phyloP scores from a whole-genome alignment of 768 basidiomycete species.

The Suillus occidentalis region DNA sequence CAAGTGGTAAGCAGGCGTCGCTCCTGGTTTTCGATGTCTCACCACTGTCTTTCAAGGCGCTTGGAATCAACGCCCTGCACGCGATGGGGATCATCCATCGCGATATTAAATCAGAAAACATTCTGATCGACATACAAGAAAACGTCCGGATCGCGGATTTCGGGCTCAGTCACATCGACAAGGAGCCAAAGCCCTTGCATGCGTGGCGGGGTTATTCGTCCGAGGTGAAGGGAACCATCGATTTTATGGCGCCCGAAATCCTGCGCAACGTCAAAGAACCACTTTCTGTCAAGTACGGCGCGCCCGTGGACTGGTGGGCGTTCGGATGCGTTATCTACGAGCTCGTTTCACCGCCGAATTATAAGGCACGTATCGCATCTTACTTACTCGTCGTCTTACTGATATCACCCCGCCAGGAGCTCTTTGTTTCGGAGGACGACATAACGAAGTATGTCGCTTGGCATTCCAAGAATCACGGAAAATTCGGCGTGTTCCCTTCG shows the following conservation, averaged over 20 bases:
- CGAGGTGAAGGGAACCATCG: conserved; percentile 35
- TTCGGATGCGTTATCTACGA: conserved; percentile 43
- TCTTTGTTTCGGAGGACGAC: conserved; percentile 30
- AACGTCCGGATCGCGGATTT: conserved; percentile 46
- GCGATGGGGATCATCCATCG: conserved; percentile 64
- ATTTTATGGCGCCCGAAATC: conserved; percentile 45
- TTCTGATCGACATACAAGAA: conserved; percentile 49
- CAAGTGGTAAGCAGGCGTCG: conserved; percentile 35
- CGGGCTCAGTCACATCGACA: conserved; percentile 33
- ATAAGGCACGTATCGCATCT: conserved; percentile 21
- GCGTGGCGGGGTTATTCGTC: conserved; percentile 17
- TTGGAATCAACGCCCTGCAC: conserved; percentile 47
- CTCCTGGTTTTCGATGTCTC: not conserved
- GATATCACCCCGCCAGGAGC: conserved; percentile 22
- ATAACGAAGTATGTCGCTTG: conserved; percentile 24
- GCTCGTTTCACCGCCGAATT: conserved; percentile 27
- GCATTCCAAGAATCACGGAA: conserved; percentile 10
- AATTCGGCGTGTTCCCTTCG: conserved; percentile 20
- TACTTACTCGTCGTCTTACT: not conserved
- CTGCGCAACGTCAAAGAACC: conserved; percentile 24
- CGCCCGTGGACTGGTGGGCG: conserved; percentile 42
- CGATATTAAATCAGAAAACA: conserved; percentile 70
- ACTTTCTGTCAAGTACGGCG: conserved; percentile 25
- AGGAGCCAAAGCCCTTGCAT: conserved; percentile 12
- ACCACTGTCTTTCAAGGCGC: conserved; percentile 28